Evolutionary conservation across 164 flowering plant genomes (phyloP), one percentile per base, ranked within the genome.

Genomic region (Vitis cinerea): DNA sequence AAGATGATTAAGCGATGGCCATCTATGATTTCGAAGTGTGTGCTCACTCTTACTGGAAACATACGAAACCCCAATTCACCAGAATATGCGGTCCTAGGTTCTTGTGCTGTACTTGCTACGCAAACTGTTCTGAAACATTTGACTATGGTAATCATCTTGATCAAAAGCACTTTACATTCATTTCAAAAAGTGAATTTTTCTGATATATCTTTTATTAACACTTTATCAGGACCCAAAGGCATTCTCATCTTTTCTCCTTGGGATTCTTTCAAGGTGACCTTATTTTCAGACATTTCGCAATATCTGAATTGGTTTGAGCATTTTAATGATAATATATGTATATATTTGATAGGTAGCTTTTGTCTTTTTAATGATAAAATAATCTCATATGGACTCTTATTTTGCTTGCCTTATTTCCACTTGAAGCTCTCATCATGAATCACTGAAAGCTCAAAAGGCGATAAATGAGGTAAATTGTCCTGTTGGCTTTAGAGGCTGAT

Each of bases 1-100:
- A 95, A 91, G 86, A 83, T 90, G 82, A 78, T 95, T 30, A 95
- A 90, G 78, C 89, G 97, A 68, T 93, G 95, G 90, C 97, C 99
- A 56, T 80, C 81, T 16, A 74, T 85, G 87, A 86, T 91, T 65
- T 86, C 93, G 37, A 91, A 92, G 59, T 91, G 94, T 74, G 91
- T 93, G 74, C 78, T 86, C 59, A 71, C 81, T 27, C 87, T 93
- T n/a, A 73, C 88, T 62, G 87, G 85, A 66, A 90, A 85, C 75
- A 80, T 95, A 64, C 72, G 66, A 59, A 82, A 82, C 70, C 82
- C 93, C 17, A 77, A 73, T 27, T 63, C 96, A 71, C 87, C 91
- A 52, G 99, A 95, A 73, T 81, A 85, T 87, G 92, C 78, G 0
- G 97, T 95, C 48, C 84, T 93, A 19, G 99, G 99, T 69, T 93